Percentiles rank a stretch among this genome's conserved stretches.
Evolutionary conservation across 2,329 filamentous ascomycete genomes (phyloP).

Genomic region (Fusarium bactridioides): DNA sequence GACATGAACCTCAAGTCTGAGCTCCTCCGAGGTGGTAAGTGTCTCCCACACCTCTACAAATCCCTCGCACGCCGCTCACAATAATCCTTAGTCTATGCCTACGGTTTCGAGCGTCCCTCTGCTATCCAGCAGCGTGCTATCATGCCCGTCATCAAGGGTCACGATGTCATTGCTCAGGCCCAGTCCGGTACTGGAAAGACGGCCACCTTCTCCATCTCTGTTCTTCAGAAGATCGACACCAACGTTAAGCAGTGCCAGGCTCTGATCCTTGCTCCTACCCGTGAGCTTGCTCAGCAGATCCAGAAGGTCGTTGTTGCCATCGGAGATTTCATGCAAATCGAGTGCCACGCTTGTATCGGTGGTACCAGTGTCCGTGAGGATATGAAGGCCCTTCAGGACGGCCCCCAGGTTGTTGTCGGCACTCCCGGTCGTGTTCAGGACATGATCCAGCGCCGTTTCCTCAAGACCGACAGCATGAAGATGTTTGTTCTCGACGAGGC

Average conservation of each 20-base stretch:
- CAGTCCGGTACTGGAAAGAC: slow-evolving; percentile 99
- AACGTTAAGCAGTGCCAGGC: slow-evolving; percentile 97
- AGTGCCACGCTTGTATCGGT: slow-evolving; percentile 99
- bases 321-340: slow-evolving; percentile 99
- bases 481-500: slow-evolving; percentile 99
- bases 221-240: slow-evolving; percentile 98
- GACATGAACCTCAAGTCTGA: slow-evolving; percentile 97
- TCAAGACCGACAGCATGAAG: slow-evolving; percentile 98
- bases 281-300: slow-evolving; percentile 98
- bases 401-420: slow-evolving; percentile 96
- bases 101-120: slow-evolving; percentile 99
- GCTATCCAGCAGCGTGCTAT: slow-evolving; percentile 99
- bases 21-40: slow-evolving; percentile 88
- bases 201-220: slow-evolving; percentile 98
- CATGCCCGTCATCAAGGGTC: slow-evolving; percentile 99
- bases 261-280: slow-evolving; percentile 95
- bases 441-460: slow-evolving; percentile 98
- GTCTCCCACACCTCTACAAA: slow-evolving; percentile 21
- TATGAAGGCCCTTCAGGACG: slow-evolving; percentile 96
- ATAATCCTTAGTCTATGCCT: slow-evolving; percentile 78
- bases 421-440: slow-evolving; percentile 98
- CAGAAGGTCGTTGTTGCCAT: slow-evolving; percentile 99
- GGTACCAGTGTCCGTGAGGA: slow-evolving; percentile 98
- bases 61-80: slow-evolving; percentile 40
- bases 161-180: slow-evolving; percentile 99